Evolutionary conservation across 495 filamentous ascomycete genomes (phyloP).

Genomic region (Penicillium ochrochloron): DNA sequence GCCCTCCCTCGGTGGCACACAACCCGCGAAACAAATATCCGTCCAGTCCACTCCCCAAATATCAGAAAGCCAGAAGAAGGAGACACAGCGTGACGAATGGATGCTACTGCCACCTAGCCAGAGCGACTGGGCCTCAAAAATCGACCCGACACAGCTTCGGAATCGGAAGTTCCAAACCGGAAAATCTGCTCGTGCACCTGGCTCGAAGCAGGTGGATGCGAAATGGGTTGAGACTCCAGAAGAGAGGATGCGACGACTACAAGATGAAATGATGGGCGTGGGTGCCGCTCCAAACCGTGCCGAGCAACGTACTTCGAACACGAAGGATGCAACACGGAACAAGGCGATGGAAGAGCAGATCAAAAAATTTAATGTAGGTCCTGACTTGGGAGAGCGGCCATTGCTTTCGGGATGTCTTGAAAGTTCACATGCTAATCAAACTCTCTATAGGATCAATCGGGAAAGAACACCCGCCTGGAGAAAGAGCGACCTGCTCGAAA

Average conservation of each 20-base stretch:
- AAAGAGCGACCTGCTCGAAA: constrained; percentile 58
- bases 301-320: constrained; percentile 11
- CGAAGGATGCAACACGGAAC: constrained; percentile 21
- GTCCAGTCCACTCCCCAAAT: background rate
- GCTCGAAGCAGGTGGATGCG: constrained; percentile 49
- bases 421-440: background rate
- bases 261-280: constrained; percentile 85
- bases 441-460: constrained; percentile 55
- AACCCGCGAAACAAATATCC: constrained; percentile 4
- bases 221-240: constrained; percentile 94
- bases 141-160: constrained; percentile 83
- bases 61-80: constrained; percentile 19
- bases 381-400: background rate
- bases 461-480: constrained; percentile 67
- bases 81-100: constrained; percentile 78
- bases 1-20: constrained; percentile 44
- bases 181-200: constrained; percentile 54
- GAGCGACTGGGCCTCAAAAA: constrained; percentile 63
- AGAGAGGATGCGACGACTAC: constrained; percentile 78
- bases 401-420: background rate
- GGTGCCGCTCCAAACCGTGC: constrained; percentile 15
- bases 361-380: constrained; percentile 60
- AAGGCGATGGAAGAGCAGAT: constrained; percentile 55
- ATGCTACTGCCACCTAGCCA: constrained; percentile 85
- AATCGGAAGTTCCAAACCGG: constrained; percentile 85